These are phyloP conservation scores for Phytophthora pini DNA, from an alignment of 352 stramenopile genomes.

Conservation along the genomic window DNA sequence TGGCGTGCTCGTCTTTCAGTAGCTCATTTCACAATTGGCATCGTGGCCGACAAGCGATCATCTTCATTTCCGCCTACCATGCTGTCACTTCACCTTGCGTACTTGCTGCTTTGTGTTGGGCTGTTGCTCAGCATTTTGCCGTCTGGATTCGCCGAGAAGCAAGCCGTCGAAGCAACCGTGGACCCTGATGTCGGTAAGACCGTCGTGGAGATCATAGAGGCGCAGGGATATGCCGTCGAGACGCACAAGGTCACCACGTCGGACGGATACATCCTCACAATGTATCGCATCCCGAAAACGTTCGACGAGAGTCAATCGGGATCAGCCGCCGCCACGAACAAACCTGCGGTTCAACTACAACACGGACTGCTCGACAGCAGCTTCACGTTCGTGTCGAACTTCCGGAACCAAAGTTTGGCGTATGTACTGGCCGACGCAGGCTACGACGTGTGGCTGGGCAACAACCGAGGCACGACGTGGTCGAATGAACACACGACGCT, in stretches of 20 bases:
- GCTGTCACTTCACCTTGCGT: not conserved
- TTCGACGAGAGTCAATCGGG: conserved; percentile 53
- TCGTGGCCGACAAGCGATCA: conserved; percentile 5
- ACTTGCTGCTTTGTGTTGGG: conserved; percentile 14
- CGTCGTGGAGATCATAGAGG: conserved; percentile 53
- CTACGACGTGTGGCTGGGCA: conserved; percentile 76
- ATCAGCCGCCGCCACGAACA: conserved; percentile 33
- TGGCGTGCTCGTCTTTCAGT: not conserved
- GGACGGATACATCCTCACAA: conserved; percentile 68
- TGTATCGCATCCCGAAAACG: conserved; percentile 69
- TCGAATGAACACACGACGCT: conserved; percentile 60
- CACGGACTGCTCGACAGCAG: conserved; percentile 69
- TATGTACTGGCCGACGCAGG: conserved; percentile 64
- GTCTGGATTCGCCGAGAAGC: conserved; percentile 15
- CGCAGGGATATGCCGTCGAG: conserved; percentile 60
- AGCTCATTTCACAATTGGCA: conserved; percentile 20
- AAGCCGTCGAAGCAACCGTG: conserved; percentile 25
- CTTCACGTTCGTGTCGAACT: conserved; percentile 71
- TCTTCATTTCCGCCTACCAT: not conserved
- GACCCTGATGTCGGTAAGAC: conserved; percentile 48
- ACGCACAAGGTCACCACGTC: conserved; percentile 63
- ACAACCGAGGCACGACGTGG: conserved; percentile 75
- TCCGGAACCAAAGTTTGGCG: conserved; percentile 62
- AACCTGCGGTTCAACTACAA: conserved; percentile 63
- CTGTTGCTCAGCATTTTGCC: conserved; percentile 18